Base-by-base conservation (phyloP, 768 basidiomycete genomes). In the Kwoniella mangroviensis region DNA sequence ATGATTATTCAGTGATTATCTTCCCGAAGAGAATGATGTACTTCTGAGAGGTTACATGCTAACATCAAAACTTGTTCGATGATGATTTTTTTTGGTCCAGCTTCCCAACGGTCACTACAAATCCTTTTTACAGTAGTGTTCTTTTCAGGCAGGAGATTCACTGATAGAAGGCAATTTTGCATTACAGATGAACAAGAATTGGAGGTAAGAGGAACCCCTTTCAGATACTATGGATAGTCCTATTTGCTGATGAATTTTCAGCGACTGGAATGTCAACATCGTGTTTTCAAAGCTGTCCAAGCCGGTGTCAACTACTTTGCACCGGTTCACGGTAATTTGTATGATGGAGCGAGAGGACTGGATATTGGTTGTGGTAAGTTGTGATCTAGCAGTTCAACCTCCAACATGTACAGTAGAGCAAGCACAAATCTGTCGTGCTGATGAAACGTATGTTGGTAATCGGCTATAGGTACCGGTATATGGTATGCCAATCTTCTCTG, bases 351-450 rank as follows among this genome's bases (percentile, higher is more conserved):
- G 42, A 43, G 70, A 12, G 56, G 51, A 0, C 59, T 74, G 24
- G 73, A 74, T 54, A 56, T 74, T 19, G 73, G 73, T 11, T 71
- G 67, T 45, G 73, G 73, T 70, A 41, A 58, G 66, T 52, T 11
- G 41, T 41, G 2, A 21, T 43, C 22, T 28, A 28, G 19, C 10
- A 26, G 45, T 3, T 45, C 19, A 21, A 45, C n/a, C n/a, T n/a
- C n/a, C n/a, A n/a, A n/a, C n/a, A n/a, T n/a, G n/a, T n/a, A n/a
- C n/a, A n/a, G n/a, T n/a, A n/a, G n/a, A n/a, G n/a, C n/a, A n/a
- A n/a, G n/a, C n/a, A n/a, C n/a, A n/a, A n/a, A n/a, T n/a, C n/a
- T n/a, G n/a, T n/a, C n/a, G n/a, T n/a, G n/a, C n/a, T n/a, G n/a
- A n/a, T n/a, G n/a, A n/a, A n/a, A n/a, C n/a, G n/a, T n/a, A n/a